Evolutionary conservation across 106 monocot species (phyloP).

Genomic region (Hemerocallis citrina): DNA sequence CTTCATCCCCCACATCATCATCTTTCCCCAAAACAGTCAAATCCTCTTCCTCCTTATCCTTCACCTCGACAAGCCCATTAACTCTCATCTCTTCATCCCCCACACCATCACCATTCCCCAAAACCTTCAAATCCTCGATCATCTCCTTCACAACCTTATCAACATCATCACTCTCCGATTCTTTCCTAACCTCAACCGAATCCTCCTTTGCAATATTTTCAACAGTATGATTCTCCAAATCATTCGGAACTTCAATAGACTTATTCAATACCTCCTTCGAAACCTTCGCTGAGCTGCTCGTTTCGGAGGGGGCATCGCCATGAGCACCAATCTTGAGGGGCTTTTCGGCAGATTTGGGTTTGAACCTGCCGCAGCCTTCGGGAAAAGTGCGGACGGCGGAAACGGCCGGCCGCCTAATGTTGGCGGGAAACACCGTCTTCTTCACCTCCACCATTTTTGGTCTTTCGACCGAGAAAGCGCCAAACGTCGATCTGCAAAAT

Average conservation of each 20-base stretch:
- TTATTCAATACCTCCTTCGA: background rate
- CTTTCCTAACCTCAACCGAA: background rate
- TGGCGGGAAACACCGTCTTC: too few relatives aligned
- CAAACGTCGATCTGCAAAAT: too few relatives aligned
- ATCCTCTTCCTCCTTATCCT: background rate
- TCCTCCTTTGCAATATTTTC: background rate
- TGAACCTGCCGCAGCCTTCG: conserved; percentile 6
- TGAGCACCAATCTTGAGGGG: too few relatives aligned
- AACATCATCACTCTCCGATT: too few relatives aligned
- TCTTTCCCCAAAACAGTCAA: background rate
- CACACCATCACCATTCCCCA: background rate
- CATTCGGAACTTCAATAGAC: background rate
- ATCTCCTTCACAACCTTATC: too few relatives aligned
- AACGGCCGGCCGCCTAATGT: conserved; percentile 14
- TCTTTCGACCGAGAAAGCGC: too few relatives aligned
- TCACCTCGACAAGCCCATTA: background rate
- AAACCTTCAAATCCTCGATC: too few relatives aligned
- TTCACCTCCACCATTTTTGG: too few relatives aligned
- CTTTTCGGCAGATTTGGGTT: background rate
- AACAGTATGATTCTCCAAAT: background rate
- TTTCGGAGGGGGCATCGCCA: background rate
- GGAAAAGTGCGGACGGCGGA: conserved; percentile 22
- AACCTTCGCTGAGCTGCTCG: background rate
- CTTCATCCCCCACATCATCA: background rate
- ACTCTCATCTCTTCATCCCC: background rate